Base-by-base conservation (phyloP, 345 rosid species). In the Ceriops tagal region DNA sequence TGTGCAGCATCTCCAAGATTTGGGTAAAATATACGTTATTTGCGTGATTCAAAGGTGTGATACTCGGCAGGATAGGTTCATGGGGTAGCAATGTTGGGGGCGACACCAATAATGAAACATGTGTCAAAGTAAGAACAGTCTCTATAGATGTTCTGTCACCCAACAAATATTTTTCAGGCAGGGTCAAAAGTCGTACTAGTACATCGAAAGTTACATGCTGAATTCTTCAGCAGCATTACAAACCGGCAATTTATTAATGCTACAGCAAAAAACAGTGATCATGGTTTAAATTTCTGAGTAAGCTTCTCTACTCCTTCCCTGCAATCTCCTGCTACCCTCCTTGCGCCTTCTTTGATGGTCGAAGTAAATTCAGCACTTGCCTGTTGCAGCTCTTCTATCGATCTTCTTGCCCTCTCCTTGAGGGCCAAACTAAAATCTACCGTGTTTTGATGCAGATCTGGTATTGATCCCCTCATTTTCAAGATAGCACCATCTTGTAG, bases 291-390 rank as follows among this genome's bases (percentile, higher is more conserved):
- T 72, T 71, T 93, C 66, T 90, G 90, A 35, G 87, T 74, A 30
- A 89, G 79, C 81, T 84, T 89, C 78, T 77, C 89, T 8, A 93
- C 86, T 31, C 85, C 87, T 24, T 73, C 87, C 63, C 83, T 82
- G 73, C 91, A 84, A 69, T 93, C 97, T 61, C 67, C 90, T 0
- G 83, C 88, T n/a, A 82, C 75, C 39, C 86, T 82, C 69, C 79
- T 86, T 8, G 85, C 78, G 8, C 91, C 84, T 22, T 86, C 89
- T 84, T 77, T 85, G 56, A 92, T 61, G 49, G 82, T 77, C 3
- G 64, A 80, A 32, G 80, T 68, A 43, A 88, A 20, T 8, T 71
- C 88, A n/a, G 37, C 85, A 4, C 88, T 69, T 53, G 82, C 77
- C 72, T 83, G 86, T 82, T 79, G 91, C 80, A 91, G 65, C 78